Evolutionary conservation across 495 filamentous ascomycete species (phyloP).

Genomic region (Cercophora scortea): DNA sequence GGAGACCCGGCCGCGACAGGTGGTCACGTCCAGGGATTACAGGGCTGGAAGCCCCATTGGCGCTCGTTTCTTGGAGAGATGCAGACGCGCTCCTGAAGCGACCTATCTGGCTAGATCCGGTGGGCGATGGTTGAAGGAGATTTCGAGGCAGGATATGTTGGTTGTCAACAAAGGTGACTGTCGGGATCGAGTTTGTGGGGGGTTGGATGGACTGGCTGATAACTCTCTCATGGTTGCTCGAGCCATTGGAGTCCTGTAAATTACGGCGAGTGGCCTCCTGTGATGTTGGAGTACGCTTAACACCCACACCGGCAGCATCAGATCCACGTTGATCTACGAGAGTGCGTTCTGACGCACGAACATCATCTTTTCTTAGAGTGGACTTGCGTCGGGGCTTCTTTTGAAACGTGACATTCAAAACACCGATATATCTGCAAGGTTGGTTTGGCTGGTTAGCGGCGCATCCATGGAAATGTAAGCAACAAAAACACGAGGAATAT

Average conservation of each 20-base stretch:
- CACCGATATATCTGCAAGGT: constrained; percentile 76
- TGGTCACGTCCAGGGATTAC: neutral
- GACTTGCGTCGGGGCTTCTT: constrained; percentile 68
- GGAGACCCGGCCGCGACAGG: constrained; percentile 29
- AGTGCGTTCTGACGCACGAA: constrained; percentile 9
- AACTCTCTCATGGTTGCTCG: constrained; percentile 44
- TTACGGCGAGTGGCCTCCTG: too few species aligned
- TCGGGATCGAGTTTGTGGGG: constrained; percentile 54
- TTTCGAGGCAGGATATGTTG: constrained; percentile 88
- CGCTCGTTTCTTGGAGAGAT: constrained; percentile 6
- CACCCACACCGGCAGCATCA: too few species aligned
- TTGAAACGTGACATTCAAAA: constrained; percentile 93
- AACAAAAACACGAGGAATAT: neutral
- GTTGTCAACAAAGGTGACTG: constrained; percentile 93
- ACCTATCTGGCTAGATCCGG: constrained; percentile 7
- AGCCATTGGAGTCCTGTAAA: neutral
- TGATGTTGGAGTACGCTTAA: too few species aligned
- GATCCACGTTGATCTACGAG: too few species aligned
- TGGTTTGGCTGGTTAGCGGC: neutral
- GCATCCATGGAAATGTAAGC: neutral
- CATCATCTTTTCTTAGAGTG: constrained; percentile 36
- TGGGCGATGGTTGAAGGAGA: constrained; percentile 45
- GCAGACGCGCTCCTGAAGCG: constrained; percentile 32
- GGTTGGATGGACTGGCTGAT: constrained; percentile 68
- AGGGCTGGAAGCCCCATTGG: constrained; percentile 1